These are phyloP conservation scores for Fraxinus sp. DNA, from an alignment of 305 asterid species.

Conservation along the genomic window DNA sequence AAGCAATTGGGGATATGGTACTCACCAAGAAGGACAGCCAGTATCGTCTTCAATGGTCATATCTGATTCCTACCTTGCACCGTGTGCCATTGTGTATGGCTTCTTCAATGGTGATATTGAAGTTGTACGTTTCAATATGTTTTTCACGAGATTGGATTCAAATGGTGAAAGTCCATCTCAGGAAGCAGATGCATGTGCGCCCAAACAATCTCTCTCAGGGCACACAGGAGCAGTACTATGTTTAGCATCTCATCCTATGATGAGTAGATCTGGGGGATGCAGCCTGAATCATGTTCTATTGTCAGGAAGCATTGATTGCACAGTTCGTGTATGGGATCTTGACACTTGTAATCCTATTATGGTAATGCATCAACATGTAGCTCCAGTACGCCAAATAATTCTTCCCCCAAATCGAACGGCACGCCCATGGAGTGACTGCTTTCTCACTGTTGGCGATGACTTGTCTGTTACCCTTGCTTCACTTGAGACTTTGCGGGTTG, in stretches of 20 bases:
- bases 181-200: conserved; percentile 39
- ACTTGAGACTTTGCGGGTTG: conserved; percentile 77
- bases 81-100: conserved; percentile 88
- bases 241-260: conserved; percentile 81
- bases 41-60: conserved; percentile 95
- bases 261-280: conserved; percentile 45
- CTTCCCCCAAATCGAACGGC: conserved; percentile 68
- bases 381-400: conserved; percentile 88
- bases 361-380: conserved; percentile 89
- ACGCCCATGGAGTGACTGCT: conserved; percentile 88
- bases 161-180: conserved; percentile 34
- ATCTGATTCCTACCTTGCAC: conserved; percentile 60
- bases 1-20: conserved; percentile 24
- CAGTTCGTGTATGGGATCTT: conserved; percentile 92
- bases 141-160: conserved; percentile 47
- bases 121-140: conserved; percentile 64
- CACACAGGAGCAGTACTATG: conserved; percentile 88
- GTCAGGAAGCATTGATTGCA: conserved; percentile 94
- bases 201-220: conserved; percentile 61
- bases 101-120: conserved; percentile 75
- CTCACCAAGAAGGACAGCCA: conserved; percentile 38
- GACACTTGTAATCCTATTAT: conserved; percentile 61
- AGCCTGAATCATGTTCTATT: conserved; percentile 64
- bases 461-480: conserved; percentile 74
- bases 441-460: conserved; percentile 85